Base-by-base conservation (phyloP, 768 basidiomycete genomes). In the Lyophyllum decastes region DNA sequence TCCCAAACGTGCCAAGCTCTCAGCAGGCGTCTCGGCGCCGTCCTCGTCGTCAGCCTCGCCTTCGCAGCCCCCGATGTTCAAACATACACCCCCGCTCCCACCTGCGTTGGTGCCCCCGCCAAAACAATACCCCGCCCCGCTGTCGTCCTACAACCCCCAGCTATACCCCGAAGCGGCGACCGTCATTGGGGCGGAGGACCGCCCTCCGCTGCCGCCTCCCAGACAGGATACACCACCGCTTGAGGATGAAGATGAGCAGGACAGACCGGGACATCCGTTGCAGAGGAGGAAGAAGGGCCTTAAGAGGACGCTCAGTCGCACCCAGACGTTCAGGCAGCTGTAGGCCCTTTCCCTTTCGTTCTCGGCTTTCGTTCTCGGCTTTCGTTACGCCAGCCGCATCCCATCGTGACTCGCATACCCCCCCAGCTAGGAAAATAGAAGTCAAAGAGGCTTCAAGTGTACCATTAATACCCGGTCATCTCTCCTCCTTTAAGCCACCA, bases 81-180 rank as follows among this genome's bases (percentile, higher is more conserved):
- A 24, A 47, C 27, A 48, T 55, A 17, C 26, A 56, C 61, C 41
- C n/a, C 41, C 22, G 17, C 17, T 16, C 11, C 35, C 35, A 4
- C 11, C 35, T 4, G 35, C 24, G 11, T 27, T 2, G 10, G 22
- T 50, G 17, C 58, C 70, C 9, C 69, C 71, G 10, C 54, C 50
- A 40, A 72, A 72, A 58, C 75, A 76, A 59, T 76, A 73, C 61
- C 74, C 76, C 25, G 75, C 73, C 0, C 74, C 73, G 1, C 48
- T 74, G 11, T 68, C 71, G 14, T 57, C 70, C 4, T 77, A 78
- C 46, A 67, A 76, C 35, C 75, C 74, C 0, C 47, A 61, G 14
- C 14, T 75, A 8, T 76, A 76, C 68, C 75, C 75, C 0, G 72
- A 77, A 25, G 75, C 74, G 0, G 70, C 70, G 26, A 60, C 58